Conservation (phyloP, 2,329 filamentous ascomycete genomes). For the Penicillium sp. region DNA sequence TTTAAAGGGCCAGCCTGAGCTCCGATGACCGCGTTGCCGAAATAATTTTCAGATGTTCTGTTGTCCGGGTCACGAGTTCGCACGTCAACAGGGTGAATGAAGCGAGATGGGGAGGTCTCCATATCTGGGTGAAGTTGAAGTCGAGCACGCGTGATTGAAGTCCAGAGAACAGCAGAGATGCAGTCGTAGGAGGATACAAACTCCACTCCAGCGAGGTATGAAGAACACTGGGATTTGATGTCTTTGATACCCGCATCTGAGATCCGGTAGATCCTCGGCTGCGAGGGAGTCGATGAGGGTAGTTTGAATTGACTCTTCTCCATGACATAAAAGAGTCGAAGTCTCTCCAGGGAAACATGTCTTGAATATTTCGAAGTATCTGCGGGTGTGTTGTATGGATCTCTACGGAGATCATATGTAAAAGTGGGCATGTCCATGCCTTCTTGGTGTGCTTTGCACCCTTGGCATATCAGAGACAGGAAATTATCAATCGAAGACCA, state of each 20-base stretch:
- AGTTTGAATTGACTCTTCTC: conserved; percentile 20
- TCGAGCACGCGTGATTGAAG: conserved; percentile 28
- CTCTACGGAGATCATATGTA: conserved; percentile 25
- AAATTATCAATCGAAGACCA: conserved; percentile 31
- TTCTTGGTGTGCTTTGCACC: conserved; percentile 25
- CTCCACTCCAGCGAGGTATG: conserved; percentile 16
- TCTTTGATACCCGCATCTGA: conserved; percentile 19
- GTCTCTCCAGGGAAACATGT: conserved; percentile 16
- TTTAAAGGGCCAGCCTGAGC: conserved; percentile 21
- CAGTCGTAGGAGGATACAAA: conserved; percentile 35
- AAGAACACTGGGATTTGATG: conserved; percentile 22
- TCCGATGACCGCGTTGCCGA: conserved; percentile 29
- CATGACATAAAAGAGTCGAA: conserved; percentile 21
- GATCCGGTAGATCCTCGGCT: conserved; percentile 24
- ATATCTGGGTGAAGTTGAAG: conserved; percentile 23
- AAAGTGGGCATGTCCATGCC: conserved; percentile 20
- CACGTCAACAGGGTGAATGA: conserved; percentile 28
- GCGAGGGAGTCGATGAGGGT: conserved; percentile 9
- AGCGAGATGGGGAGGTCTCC: conserved; percentile 11
- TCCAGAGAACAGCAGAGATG: conserved; percentile 32
- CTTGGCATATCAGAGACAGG: conserved; percentile 27
- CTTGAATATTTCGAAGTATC: conserved; percentile 1
- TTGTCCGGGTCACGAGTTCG: conserved; percentile 28
- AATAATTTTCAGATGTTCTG: conserved; percentile 25
- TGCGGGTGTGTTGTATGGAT: conserved; percentile 21